Evolutionary conservation across 192 early-diverging fungal genomes (phyloP), one percentile per base, ranked within the genome.

Genomic region (Dimargaris xerosporica): DNA sequence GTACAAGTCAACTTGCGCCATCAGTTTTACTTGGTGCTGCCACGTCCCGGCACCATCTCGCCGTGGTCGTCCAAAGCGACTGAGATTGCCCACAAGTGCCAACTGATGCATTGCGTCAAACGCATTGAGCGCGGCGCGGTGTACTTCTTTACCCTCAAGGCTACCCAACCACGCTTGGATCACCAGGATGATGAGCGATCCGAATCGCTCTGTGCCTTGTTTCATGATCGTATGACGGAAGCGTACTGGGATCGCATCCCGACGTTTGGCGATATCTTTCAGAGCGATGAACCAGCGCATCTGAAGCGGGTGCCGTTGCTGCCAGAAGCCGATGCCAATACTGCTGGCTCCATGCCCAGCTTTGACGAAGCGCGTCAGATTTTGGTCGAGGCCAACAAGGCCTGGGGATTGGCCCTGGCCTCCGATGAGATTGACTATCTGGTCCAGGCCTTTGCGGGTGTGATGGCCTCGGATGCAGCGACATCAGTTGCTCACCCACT

Each of bases 61-160:
- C 97, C 97, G 19, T 99, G 97, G 97, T 95, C 93, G 21, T 93
- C 91, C 56, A 99, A 99, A 81, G 97, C 97, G 2, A 97, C 95
- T 21, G 95, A 99, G 66, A 99, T 99, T 74, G 90, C 90, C 17
- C 78, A 82, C 34, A 84, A 89, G 47, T 98, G 95, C 74, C 93
- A 91, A 46, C 78, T 99, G 23, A 71, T 75, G 41, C 59, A 70
- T 17, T 63, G 74, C 52, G 87, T 97, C 52, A 70, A 77, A 52
- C 78, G 95, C 13, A 86, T 98, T 56, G 97, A 99, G 75, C 88
- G 97, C 44, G 95, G 90, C 44, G 71, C 77, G 6, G 85, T 84
- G 3, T 97, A 85, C 71, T 60, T 60, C 43, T 0, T 60, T 19
- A 71, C 80, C 39, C 67, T 46, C 10, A 53, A 67, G 21, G 55